Percentiles rank a stretch among this genome's conserved stretches.
Conservation (phyloP, 208 protist genomes). For the Trichomonas vaginalis region DNA sequence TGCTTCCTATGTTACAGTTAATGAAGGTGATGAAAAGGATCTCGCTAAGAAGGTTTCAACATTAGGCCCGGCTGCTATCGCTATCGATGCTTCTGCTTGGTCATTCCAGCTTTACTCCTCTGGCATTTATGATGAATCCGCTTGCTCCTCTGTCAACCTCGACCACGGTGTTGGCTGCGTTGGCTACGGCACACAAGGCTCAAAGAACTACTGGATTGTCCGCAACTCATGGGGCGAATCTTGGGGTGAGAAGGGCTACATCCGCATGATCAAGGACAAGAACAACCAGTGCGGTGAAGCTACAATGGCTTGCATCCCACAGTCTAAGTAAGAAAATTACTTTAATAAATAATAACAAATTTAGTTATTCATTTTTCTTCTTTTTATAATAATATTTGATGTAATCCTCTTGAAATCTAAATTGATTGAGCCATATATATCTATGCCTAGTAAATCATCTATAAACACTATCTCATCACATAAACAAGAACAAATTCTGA, state of each 20-base stretch:
- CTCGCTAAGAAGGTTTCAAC: constrained; percentile 15
- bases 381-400: no score
- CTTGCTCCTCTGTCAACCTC: constrained; percentile 7
- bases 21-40: not conserved
- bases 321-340: no score
- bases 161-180: constrained; percentile 32
- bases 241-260: constrained; percentile 28
- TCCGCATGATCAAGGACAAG: constrained; percentile 21
- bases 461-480: no score
- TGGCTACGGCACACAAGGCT: constrained; percentile 17
- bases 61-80: constrained; percentile 23
- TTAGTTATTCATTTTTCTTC: no score
- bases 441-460: no score
- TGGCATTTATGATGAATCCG: constrained; percentile 29
- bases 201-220: constrained; percentile 29
- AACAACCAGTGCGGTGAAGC: constrained; percentile 27
- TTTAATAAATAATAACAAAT: no score
- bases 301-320: not conserved
- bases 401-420: no score
- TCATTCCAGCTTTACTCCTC: constrained; percentile 29
- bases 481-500: no score
- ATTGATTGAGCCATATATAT: no score
- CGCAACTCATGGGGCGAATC: constrained; percentile 23
- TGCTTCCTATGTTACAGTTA: not conserved
- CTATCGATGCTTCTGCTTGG: constrained; percentile 27